Base-by-base conservation (phyloP, 2,329 filamentous ascomycete genomes). In the Rutstroemia sp. region DNA sequence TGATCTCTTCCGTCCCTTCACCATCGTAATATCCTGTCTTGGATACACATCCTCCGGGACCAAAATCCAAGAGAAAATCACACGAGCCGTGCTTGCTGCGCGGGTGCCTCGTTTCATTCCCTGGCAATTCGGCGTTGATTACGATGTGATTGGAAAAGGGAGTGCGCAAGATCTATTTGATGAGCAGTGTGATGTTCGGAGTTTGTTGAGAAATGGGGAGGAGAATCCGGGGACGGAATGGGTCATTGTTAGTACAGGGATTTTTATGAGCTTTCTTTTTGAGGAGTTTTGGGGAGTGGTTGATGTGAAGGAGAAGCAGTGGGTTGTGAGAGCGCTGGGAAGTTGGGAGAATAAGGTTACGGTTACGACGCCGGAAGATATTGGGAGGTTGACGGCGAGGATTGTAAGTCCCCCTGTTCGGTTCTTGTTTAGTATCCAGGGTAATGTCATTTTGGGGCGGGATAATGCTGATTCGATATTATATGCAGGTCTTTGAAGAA, bases 51-150 rank as follows among this genome's bases (percentile, higher is more conserved):
- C 75, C 0, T 71, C 80, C 0, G 76, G 79, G 0, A 54, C 75
- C 0, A 81, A 79, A 1, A 81, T 77, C 0, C 79, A 88, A 64
- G 60, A 75, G 1, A 86, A 85, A 62, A 71, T 88, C 17, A 70
- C 79, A 0, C 64, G 73, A 10, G 83, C 84, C 0, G 79, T 77
- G 0, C 69, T 88, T 0, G 67, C 69, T 10, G 82, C 79, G 0
- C 69, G 72, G 0, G 75, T 78, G 0, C 61, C 69, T 14, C 72
- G 79, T 0, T 89, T 78, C 65, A 76, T 89, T 17, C 86, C 86
- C 0, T 89, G 86, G 86, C 86, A 89, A 68, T 89, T 84, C 67
- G 86, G 86, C 0, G 80, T 88, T 23, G 83, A 89, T 65, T 89
- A 89, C 69, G 84, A 89, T 56, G 67, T 73, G 27, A 80, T 88